Base-by-base conservation (phyloP, 2,329 filamentous ascomycete species). In the Penicillium palitans region DNA sequence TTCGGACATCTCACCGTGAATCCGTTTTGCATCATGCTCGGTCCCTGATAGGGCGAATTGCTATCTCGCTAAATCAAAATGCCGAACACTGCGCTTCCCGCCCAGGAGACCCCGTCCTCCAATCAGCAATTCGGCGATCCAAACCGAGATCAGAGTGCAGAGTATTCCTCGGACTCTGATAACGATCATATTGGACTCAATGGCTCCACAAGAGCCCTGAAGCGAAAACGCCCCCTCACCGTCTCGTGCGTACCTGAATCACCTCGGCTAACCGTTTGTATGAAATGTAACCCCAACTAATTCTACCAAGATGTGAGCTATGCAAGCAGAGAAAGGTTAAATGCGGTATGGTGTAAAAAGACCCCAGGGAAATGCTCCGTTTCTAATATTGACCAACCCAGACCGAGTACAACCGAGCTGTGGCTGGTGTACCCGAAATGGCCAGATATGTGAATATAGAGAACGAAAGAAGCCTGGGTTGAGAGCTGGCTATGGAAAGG, bases 381-480 rank as follows among this genome's bases (percentile, higher is more conserved):
- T 54, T 58, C 27, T 64, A 53, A 60, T 58, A 61, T 59, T 33
- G 48, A 52, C 31, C 12, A 17, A 37, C 25, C 60, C 58, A 76
- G 78, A 85, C 67, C 80, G 83, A 56, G 77, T 78, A 35, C 82
- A 84, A 65, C 83, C 83, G 2, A 81, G 82, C n/a, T 90, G 87
- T 73, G 87, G 87, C 24, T 90, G 87, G 87, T 90, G 87, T 71
- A 76, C 84, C 50, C 84, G 87, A 51, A 89, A 90, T 72, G 82
- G 83, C 58, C 84, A 88, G 62, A 66, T 80, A 42, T 90, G 87
- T 70, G 84, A 88, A 70, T 90, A 90, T 70, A 85, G 84, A 60
- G 87, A 89, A 67, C 80, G 87, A 42, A 89, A 89, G 76, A 90
- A 89, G 71, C 87, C 87, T 8, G 87, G 88, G 2, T 79, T 84